Conservation (phyloP, 2,329 filamentous ascomycete species). For the Epichloe elymi region DNA sequence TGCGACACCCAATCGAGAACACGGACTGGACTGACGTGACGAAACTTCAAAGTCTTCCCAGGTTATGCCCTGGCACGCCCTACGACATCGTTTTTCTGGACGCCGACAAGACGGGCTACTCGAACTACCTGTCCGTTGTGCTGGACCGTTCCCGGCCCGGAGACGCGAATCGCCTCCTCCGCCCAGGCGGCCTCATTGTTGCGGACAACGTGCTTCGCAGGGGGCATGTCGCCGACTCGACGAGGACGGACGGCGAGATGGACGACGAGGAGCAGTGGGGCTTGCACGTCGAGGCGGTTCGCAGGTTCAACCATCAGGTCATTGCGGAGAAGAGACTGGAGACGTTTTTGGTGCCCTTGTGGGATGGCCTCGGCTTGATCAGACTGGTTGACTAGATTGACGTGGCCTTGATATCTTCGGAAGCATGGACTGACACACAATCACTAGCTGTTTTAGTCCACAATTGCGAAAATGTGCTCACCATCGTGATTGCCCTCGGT, state of each 20-base stretch:
- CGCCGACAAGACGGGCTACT: constrained; percentile 39
- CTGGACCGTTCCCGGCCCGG: constrained; percentile 29
- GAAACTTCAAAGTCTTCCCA: constrained; percentile 20
- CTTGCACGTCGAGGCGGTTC: constrained; percentile 15
- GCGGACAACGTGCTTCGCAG: constrained; percentile 40
- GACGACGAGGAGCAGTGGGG: constrained; percentile 5
- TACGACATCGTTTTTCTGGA: constrained; percentile 43
- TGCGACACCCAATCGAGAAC: too few relatives aligned
- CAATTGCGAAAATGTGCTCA: too few relatives aligned
- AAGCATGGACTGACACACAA: too few relatives aligned
- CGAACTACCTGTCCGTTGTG: constrained; percentile 32
- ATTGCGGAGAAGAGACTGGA: constrained; percentile 24
- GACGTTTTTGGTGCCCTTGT: constrained; percentile 27
- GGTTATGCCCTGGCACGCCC: constrained; percentile 18
- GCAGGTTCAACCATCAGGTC: constrained; percentile 22
- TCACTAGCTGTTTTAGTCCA: too few relatives aligned
- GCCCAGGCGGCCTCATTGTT: constrained; percentile 35
- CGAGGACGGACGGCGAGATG: background rate
- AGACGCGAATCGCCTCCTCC: constrained; percentile 27
- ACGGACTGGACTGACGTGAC: too few relatives aligned
- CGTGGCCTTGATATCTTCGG: background rate
- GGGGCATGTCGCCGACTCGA: constrained; percentile 30
- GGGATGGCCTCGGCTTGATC: constrained; percentile 28
- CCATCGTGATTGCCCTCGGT: too few relatives aligned
- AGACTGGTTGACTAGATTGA: constrained; percentile 23